phyloP scores from a whole-genome alignment of 768 basidiomycete species.

The Trametes cubensis region DNA sequence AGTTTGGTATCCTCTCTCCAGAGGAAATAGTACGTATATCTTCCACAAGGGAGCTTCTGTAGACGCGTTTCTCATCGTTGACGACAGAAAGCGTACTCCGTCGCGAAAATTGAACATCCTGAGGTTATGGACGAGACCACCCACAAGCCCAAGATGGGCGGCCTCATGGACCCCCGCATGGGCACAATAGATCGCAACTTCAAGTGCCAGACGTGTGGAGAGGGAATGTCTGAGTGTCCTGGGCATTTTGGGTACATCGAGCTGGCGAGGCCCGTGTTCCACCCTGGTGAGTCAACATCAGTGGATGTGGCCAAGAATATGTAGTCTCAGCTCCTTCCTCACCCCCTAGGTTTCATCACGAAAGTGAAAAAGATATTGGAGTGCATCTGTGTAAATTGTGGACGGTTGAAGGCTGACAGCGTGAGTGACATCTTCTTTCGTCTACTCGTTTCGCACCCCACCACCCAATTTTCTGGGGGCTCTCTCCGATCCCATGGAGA shows the following conservation, averaged over 20 bases:
- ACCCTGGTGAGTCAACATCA: conserved; percentile 69
- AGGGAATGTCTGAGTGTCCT: conserved; percentile 99
- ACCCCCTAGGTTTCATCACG: conserved; percentile 80
- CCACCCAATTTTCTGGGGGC: conserved; percentile 98
- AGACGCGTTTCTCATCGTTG: conserved; percentile 19
- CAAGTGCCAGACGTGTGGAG: conserved; percentile 99
- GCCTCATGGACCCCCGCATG: conserved; percentile 97
- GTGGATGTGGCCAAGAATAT: neutral
- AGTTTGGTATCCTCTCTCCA: conserved; percentile 97
- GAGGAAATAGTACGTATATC: conserved; percentile 83
- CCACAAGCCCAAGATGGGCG: conserved; percentile 87
- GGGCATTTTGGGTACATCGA: conserved; percentile 99
- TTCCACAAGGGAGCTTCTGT: conserved; percentile 36
- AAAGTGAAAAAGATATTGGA: conserved; percentile 99
- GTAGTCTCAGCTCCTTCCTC: neutral
- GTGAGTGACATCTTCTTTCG: conserved; percentile 83
- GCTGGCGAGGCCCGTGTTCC: conserved; percentile 94
- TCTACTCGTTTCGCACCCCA: conserved; percentile 91
- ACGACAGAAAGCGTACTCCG: conserved; percentile 93
- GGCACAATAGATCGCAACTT: conserved; percentile 97
- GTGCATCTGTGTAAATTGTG: conserved; percentile 98
- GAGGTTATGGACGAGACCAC: conserved; percentile 97
- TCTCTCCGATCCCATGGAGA: conserved; percentile 91
- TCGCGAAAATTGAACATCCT: conserved; percentile 97
- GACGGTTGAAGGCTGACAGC: conserved; percentile 95